Conservation (phyloP, 2,329 filamentous ascomycete genomes). For the Arthroderma sp. region DNA sequence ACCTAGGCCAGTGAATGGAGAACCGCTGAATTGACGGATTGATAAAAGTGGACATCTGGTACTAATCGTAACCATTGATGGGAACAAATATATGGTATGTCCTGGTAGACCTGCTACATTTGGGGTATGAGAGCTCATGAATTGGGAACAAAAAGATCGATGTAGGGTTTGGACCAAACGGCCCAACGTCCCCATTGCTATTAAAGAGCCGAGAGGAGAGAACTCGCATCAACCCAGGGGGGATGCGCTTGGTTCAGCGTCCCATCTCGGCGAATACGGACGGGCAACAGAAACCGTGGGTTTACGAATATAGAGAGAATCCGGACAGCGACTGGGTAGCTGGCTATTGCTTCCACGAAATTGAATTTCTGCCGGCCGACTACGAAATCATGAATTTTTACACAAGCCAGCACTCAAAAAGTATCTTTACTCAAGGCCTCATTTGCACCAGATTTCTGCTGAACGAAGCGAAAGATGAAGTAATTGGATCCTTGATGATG, state of each 20-base stretch:
- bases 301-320: conserved; percentile 47
- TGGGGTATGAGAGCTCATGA: neutral
- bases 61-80: conserved; percentile 44
- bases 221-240: conserved; percentile 39
- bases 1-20: neutral
- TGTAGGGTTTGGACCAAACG: conserved; percentile 52
- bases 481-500: conserved; percentile 43
- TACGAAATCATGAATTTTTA: conserved; percentile 48
- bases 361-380: conserved; percentile 49
- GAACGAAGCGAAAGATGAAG: conserved; percentile 31
- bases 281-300: conserved; percentile 41
- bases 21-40: neutral
- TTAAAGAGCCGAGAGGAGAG: conserved; percentile 31
- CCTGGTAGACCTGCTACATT: conserved; percentile 3
- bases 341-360: conserved; percentile 52
- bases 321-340: conserved; percentile 41
- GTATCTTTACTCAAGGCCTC: conserved; percentile 43
- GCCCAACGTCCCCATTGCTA: conserved; percentile 44
- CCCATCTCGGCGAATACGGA: conserved; percentile 34
- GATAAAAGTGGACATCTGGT: conserved; percentile 41
- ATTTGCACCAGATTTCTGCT: conserved; percentile 44
- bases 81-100: conserved; percentile 30
- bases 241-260: conserved; percentile 42
- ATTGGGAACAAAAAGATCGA: conserved; percentile 32
- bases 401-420: conserved; percentile 37